phyloP scores from a whole-genome alignment of 768 basidiomycete genomes.

The Multifurca ochricompacta region DNA sequence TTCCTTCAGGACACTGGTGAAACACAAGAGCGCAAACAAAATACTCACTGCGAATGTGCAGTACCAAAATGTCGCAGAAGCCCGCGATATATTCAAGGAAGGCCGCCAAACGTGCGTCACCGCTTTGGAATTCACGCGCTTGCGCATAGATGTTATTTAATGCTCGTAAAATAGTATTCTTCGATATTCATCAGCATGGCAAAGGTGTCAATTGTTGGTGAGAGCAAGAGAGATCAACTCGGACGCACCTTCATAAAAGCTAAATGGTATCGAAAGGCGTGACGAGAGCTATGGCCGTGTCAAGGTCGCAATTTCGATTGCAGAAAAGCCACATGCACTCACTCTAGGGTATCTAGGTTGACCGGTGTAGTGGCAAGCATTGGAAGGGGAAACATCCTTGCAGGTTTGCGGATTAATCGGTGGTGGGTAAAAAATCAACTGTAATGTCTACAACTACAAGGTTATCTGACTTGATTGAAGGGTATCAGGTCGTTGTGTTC shows the following conservation, averaged over 20 bases:
- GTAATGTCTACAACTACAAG: not conserved
- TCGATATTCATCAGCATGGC: not conserved
- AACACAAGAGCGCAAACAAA: not conserved
- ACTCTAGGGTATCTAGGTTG: conserved; percentile 13
- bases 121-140: not conserved
- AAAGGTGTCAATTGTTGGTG: not conserved
- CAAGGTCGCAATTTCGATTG: not conserved
- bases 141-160: conserved; percentile 13
- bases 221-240: not conserved
- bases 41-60: conserved; percentile 5
- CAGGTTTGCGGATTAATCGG: not conserved
- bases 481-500: not conserved
- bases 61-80: conserved; percentile 6
- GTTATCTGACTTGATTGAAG: conserved; percentile 4
- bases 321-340: not conserved
- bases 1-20: not conserved
- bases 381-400: conserved; percentile 14
- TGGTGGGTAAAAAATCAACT: not conserved
- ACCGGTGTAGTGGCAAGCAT: conserved; percentile 3
- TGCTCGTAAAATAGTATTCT: conserved; percentile 19
- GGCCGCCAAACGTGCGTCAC: conserved; percentile 5
- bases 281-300: conserved; percentile 6
- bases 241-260: conserved; percentile 16
- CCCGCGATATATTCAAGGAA: conserved; percentile 14
- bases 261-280: conserved; percentile 11